These are phyloP conservation scores for Salix exigua DNA, from an alignment of 345 rosid genomes.

Conservation along the genomic window DNA sequence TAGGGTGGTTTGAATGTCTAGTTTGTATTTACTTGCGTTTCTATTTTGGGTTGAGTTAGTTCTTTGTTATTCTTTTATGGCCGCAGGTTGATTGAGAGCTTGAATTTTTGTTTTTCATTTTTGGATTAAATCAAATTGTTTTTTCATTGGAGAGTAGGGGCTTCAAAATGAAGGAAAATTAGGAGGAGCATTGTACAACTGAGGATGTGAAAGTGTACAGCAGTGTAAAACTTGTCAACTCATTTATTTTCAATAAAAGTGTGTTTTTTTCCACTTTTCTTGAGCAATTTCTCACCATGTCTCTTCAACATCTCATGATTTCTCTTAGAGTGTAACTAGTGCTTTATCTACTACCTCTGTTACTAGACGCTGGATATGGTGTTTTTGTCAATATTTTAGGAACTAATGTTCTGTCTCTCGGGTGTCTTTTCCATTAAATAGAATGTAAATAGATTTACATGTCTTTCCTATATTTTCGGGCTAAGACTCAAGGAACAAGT, in stretches of 20 bases:
- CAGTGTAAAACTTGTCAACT: conserved; percentile 34
- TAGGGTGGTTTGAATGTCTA: conserved; percentile 8
- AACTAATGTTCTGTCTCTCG: too few species aligned
- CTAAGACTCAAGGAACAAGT: too few species aligned
- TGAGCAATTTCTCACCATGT: too few species aligned
- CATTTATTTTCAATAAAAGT: conserved; percentile 37
- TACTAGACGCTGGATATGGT: too few species aligned
- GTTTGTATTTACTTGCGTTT: conserved; percentile 2
- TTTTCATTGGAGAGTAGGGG: conserved; percentile 16
- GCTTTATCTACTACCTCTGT: too few species aligned
- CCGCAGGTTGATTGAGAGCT: conserved; percentile 49
- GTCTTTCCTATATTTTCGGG: too few species aligned
- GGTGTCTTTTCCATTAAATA: too few species aligned
- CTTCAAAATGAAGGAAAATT: conserved; percentile 28
- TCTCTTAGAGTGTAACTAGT: too few species aligned
- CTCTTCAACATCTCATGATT: too few species aligned
- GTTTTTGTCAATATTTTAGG: too few species aligned
- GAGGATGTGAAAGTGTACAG: conserved; percentile 53
- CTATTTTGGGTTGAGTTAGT: conserved; percentile 35
- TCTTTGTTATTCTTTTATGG: conserved; percentile 41
- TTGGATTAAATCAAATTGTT: conserved; percentile 16
- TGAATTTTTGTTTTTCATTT: conserved; percentile 36
- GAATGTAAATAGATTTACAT: too few species aligned
- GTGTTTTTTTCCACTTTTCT: conserved; percentile 29
- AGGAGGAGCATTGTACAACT: not conserved